Evolutionary conservation across 108 stramenopile species (phyloP).

Genomic region (Skeletonema tropicum): DNA sequence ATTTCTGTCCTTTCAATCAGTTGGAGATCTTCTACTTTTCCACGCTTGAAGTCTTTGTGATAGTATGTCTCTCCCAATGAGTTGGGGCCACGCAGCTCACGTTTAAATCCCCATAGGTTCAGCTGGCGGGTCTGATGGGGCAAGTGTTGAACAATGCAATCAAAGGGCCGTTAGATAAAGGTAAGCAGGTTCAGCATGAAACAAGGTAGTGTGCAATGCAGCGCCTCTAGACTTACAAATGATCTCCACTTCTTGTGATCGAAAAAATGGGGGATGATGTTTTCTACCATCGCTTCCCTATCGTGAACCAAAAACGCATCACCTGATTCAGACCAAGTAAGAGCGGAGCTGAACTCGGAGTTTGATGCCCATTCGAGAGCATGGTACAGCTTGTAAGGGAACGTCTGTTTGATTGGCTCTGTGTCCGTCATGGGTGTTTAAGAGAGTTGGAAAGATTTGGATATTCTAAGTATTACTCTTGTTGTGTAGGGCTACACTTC

Average conservation of each 20-base stretch:
- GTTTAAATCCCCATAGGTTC: slow-evolving; percentile 4
- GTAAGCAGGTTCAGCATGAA: too few relatives aligned
- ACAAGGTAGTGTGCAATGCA: too few relatives aligned
- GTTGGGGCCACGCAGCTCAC: slow-evolving; percentile 4
- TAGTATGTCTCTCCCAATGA: background rate
- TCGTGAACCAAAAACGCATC: background rate
- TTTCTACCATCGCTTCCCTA: background rate
- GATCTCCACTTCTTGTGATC: slow-evolving; percentile 8
- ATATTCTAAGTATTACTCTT: too few relatives aligned
- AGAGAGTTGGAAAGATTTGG: too few relatives aligned
- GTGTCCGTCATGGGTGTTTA: background rate
- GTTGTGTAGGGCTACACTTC: too few relatives aligned
- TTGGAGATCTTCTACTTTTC: background rate
- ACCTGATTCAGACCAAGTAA: background rate
- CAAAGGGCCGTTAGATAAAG: background rate
- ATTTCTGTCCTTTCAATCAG: background rate
- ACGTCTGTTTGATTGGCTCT: background rate
- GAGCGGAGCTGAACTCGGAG: background rate
- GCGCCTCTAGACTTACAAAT: background rate
- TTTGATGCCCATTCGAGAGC: background rate
- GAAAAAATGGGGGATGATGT: slow-evolving; percentile 2
- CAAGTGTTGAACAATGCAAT: background rate
- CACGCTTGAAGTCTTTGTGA: background rate
- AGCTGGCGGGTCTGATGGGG: background rate
- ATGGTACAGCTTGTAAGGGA: background rate